phyloP scores from a whole-genome alignment of 23 red algal species.

The Agarophyton chilense region DNA sequence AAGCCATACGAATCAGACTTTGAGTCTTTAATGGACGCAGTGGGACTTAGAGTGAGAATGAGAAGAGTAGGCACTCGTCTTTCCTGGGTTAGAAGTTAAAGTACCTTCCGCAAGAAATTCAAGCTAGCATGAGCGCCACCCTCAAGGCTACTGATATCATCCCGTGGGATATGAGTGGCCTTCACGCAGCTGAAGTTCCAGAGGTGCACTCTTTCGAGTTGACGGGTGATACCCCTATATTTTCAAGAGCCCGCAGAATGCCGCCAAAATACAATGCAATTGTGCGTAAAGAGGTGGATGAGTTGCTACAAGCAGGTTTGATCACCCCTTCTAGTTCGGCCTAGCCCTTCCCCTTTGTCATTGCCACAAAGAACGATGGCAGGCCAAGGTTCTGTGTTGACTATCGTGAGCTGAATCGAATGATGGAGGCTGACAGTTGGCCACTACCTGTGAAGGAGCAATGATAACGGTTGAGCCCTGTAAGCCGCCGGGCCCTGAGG shows the following conservation, averaged over 20 bases:
- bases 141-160: slow-evolving; percentile 9
- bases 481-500: too few species aligned
- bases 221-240: slow-evolving; percentile 15
- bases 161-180: too few species aligned
- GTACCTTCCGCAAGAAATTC: background rate
- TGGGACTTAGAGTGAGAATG: background rate
- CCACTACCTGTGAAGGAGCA: too few species aligned
- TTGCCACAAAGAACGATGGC: slow-evolving; percentile 49
- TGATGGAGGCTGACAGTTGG: background rate
- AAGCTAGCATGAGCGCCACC: background rate
- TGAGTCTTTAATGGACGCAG: background rate
- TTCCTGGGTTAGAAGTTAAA: background rate
- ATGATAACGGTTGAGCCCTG: too few species aligned
- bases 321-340: slow-evolving; percentile 25
- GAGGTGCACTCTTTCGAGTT: slow-evolving; percentile 29
- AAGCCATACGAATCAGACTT: slow-evolving; percentile 11
- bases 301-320: background rate
- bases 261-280: slow-evolving; percentile 32
- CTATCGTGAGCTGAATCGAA: slow-evolving; percentile 4
- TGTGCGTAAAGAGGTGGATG: background rate
- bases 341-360: slow-evolving; percentile 40
- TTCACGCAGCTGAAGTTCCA: background rate
- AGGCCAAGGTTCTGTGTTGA: too few species aligned
- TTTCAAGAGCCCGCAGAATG: too few species aligned
- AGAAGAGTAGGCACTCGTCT: background rate